Conservation (phyloP, 2,329 filamentous ascomycete species). For the Diplodia seriata region DNA sequence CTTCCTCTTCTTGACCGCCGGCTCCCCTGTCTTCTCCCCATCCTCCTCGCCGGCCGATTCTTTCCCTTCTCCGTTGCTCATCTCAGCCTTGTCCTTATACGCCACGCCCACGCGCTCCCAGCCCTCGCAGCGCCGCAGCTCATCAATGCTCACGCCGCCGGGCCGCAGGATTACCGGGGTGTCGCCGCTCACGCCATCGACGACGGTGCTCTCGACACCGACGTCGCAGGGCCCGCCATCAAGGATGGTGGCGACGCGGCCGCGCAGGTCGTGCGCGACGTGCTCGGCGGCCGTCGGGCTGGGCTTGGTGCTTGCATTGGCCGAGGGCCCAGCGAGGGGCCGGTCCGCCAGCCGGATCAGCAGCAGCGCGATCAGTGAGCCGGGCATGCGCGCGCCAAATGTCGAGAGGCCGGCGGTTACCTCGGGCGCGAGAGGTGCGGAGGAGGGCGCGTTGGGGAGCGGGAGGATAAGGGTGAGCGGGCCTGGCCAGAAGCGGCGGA, state of each 20-base stretch:
- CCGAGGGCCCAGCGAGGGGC: constrained; percentile 89
- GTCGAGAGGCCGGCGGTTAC: constrained; percentile 85
- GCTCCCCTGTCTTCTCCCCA: constrained; percentile 69
- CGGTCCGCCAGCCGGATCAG: constrained; percentile 80
- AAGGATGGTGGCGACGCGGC: constrained; percentile 83
- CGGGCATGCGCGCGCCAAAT: constrained; percentile 90
- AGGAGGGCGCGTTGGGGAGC: constrained; percentile 61
- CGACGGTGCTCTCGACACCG: constrained; percentile 95
- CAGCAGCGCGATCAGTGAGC: constrained; percentile 80
- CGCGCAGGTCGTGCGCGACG: constrained; percentile 82
- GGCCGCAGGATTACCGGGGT: constrained; percentile 86
- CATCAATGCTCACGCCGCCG: constrained; percentile 84
- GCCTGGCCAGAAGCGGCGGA: constrained; percentile 89
- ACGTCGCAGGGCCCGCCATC: constrained; percentile 88
- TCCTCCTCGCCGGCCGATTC: constrained; percentile 63
- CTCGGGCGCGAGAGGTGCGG: constrained; percentile 79
- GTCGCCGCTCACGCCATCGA: constrained; percentile 81
- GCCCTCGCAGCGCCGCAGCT: constrained; percentile 73
- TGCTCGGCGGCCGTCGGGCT: constrained; percentile 91
- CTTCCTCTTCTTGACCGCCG: constrained; percentile 29
- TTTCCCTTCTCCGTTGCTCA: constrained; percentile 59
- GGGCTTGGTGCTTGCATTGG: constrained; percentile 92
- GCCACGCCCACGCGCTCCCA: constrained; percentile 81
- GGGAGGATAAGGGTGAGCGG: constrained; percentile 90
- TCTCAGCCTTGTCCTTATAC: constrained; percentile 78